Conservation (phyloP, 1,284 basidiomycete species). For the Gastroboletus turbinatus region DNA sequence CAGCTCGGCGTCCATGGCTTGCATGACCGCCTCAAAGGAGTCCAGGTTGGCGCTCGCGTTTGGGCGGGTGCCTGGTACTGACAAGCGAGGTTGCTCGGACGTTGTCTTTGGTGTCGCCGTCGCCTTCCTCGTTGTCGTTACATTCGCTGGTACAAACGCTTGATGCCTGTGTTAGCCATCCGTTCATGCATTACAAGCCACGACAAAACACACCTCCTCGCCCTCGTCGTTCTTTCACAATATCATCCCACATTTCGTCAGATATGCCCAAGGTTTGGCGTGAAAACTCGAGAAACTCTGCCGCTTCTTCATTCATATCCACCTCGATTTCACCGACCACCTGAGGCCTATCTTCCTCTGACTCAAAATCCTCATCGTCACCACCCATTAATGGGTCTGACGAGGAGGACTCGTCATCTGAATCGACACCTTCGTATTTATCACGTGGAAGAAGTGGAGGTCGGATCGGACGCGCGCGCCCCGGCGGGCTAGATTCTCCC, state of each 20-base stretch:
- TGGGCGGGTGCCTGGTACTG: conserved; percentile 38
- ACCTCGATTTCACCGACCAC: conserved; percentile 81
- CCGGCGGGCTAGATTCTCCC: conserved; percentile 7
- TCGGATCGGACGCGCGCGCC: conserved; percentile 43
- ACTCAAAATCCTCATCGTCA: conserved; percentile 62
- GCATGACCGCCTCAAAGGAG: conserved; percentile 93
- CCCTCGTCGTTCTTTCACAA: conserved; percentile 69
- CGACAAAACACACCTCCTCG: conserved; percentile 64
- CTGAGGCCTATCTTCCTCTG: conserved; percentile 75
- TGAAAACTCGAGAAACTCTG: conserved; percentile 91
- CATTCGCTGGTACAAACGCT: conserved; percentile 70
- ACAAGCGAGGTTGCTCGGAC: conserved; percentile 9
- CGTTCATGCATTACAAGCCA: background rate
- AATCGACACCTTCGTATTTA: conserved; percentile 81
- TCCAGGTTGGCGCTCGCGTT: conserved; percentile 70
- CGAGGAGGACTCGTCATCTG: conserved; percentile 70
- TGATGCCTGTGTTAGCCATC: conserved; percentile 9
- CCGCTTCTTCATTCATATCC: conserved; percentile 87
- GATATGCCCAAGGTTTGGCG: conserved; percentile 85
- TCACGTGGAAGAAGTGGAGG: conserved; percentile 78
- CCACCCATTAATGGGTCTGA: conserved; percentile 34
- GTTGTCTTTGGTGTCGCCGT: conserved; percentile 1
- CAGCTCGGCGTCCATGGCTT: conserved; percentile 88
- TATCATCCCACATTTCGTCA: conserved; percentile 81
- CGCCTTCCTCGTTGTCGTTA: conserved; percentile 14